Evolutionary conservation across 805 yeast species (phyloP).

Genomic region (Wickerhamomyces ciferrii): DNA sequence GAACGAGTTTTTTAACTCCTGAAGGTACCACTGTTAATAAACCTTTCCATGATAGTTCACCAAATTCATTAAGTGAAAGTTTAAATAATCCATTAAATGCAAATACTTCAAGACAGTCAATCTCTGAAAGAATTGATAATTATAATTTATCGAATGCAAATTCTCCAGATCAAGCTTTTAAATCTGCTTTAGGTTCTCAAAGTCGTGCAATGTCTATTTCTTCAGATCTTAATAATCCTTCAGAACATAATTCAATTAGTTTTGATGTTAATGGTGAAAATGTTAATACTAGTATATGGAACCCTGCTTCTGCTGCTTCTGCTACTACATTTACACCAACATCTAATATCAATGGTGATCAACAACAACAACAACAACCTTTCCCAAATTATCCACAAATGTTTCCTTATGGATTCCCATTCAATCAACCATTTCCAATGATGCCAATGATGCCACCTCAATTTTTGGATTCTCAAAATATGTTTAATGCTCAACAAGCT

Average conservation of each 20-base stretch:
- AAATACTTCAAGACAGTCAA: slow-evolving; percentile 17
- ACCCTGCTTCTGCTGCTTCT: slow-evolving; percentile 61
- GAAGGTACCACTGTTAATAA: slow-evolving; percentile 21
- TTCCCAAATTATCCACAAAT: slow-evolving; percentile 21
- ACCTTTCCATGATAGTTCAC: slow-evolving; percentile 20
- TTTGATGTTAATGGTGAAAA: slow-evolving; percentile 22
- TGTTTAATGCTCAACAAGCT: slow-evolving; percentile 1
- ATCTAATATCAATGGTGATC: slow-evolving; percentile 6
- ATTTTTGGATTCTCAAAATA: slow-evolving; percentile 10
- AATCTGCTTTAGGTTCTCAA: slow-evolving; percentile 4
- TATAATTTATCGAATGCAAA: slow-evolving; percentile 37
- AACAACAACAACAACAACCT: slow-evolving; percentile 12
- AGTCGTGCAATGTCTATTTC: slow-evolving; percentile 19
- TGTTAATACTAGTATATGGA: slow-evolving; percentile 44
- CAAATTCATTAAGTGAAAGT: slow-evolving; percentile 24
- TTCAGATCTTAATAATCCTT: slow-evolving; percentile 21
- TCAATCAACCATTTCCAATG: slow-evolving; percentile 28
- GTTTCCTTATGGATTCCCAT: slow-evolving; percentile 31
- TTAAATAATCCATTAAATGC: slow-evolving; percentile 16
- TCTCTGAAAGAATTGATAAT: slow-evolving; percentile 55
- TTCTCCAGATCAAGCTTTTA: slow-evolving; percentile 40
- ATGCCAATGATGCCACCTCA: slow-evolving; percentile 25
- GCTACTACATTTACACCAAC: slow-evolving; percentile 53
- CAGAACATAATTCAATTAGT: slow-evolving; percentile 29
- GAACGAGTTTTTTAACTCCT: slow-evolving; percentile 43